Evolutionary conservation across 176 grass and related monocot genomes (phyloP).

Genomic region (Oryza australiensis): DNA sequence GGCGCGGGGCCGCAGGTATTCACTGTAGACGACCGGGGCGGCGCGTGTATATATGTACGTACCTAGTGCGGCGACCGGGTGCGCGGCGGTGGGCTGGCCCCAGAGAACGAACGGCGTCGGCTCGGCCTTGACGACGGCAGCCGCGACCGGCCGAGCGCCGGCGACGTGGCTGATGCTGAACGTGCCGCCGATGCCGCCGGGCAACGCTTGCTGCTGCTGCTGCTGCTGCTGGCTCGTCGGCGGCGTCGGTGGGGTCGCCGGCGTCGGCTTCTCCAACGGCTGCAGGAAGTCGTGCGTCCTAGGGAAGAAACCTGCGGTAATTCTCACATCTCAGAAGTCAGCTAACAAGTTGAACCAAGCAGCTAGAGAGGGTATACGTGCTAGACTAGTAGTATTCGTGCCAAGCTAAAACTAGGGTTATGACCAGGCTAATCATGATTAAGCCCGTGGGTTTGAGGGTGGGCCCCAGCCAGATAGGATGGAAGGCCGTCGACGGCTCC

Average conservation of each 20-base stretch:
- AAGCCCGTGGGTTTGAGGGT: constrained; percentile 21
- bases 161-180: constrained; percentile 68
- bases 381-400: background rate
- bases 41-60: background rate
- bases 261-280: constrained; percentile 48
- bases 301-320: constrained; percentile 49
- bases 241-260: background rate
- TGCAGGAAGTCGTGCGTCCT: constrained; percentile 87
- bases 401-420: constrained; percentile 1
- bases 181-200: constrained; percentile 60
- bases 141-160: constrained; percentile 8
- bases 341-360: background rate
- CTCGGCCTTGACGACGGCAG: constrained; percentile 42
- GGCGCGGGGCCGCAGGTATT: background rate
- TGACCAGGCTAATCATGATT: constrained; percentile 12
- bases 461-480: constrained; percentile 41
- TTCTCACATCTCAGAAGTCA: background rate
- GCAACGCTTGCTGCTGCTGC: constrained; percentile 33
- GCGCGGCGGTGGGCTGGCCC: constrained; percentile 46
- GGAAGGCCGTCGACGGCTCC: constrained; percentile 50
- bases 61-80: constrained; percentile 43
- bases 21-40: too few species aligned
- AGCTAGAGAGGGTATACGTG: background rate
- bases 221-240: background rate
- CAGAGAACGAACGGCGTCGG: constrained; percentile 52